These are phyloP conservation scores for Pichia ethanolica DNA, from an alignment of 805 yeast genomes.

Conservation along the genomic window DNA sequence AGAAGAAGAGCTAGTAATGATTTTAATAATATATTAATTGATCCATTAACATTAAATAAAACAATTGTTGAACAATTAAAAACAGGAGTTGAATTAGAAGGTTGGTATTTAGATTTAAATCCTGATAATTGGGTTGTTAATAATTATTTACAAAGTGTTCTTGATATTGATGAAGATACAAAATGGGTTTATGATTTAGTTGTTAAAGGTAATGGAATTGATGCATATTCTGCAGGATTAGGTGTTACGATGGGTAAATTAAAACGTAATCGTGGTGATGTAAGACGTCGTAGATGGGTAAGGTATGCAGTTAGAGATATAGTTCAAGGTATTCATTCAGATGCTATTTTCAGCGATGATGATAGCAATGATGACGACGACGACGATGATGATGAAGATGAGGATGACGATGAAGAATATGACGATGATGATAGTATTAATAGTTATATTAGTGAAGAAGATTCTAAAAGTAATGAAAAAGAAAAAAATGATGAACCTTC, in stretches of 20 bases:
- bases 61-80: constrained; percentile 9
- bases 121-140: constrained; percentile 58
- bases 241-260: constrained; percentile 11
- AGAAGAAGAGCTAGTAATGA: constrained; percentile 8
- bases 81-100: constrained; percentile 18
- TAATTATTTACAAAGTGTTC: constrained; percentile 42
- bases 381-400: neutral
- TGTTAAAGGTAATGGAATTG: constrained; percentile 11
- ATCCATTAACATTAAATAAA: constrained; percentile 5
- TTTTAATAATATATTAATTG: constrained; percentile 6
- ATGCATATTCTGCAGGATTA: constrained; percentile 20
- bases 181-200: constrained; percentile 78
- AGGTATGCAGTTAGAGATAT: constrained; percentile 32
- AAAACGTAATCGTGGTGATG: constrained; percentile 31
- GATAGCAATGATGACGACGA: neutral
- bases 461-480: neutral
- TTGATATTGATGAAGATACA: constrained; percentile 60
- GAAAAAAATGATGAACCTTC: neutral
- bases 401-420: neutral
- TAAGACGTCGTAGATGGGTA: constrained; percentile 65
- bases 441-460: no score
- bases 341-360: neutral
- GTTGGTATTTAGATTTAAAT: constrained; percentile 63
- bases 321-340: constrained; percentile 3
- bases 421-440: neutral